Percentiles rank a stretch among this genome's conserved stretches.
Evolutionary conservation across 1,284 basidiomycete species (phyloP).

Genomic region (Puccinia horiana): DNA sequence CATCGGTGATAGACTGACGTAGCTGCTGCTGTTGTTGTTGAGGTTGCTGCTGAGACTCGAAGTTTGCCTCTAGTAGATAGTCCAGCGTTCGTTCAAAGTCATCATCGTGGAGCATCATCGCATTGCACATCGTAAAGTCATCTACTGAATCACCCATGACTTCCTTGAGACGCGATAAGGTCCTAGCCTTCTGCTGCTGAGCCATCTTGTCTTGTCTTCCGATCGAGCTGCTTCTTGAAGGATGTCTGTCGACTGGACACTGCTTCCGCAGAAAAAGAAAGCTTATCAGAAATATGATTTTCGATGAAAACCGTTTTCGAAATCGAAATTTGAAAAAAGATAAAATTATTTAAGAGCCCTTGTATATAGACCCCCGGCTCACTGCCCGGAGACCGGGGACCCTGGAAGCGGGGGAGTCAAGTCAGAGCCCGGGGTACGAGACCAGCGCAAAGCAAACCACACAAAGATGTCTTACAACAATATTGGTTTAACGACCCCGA

Average conservation of each 20-base stretch:
- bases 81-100: conserved; percentile 41
- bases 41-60: background rate
- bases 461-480: conserved; percentile 49
- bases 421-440: background rate
- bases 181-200: background rate
- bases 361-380: too few relatives aligned
- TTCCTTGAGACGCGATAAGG: conserved; percentile 26
- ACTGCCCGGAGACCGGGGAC: too few relatives aligned
- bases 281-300: too few relatives aligned
- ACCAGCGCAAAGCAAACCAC: too few relatives aligned
- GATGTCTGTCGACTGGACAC: too few relatives aligned
- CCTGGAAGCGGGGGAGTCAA: too few relatives aligned
- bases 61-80: conserved; percentile 35
- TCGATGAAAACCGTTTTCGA: too few relatives aligned
- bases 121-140: conserved; percentile 32
- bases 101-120: conserved; percentile 20
- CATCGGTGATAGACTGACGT: conserved; percentile 38
- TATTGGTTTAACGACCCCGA: conserved; percentile 39
- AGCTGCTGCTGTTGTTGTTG: conserved; percentile 25
- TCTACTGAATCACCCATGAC: conserved; percentile 30
- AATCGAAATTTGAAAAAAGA: too few relatives aligned
- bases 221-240: background rate
- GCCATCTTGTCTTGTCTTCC: background rate
- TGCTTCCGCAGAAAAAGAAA: background rate
- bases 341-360: too few relatives aligned